These are phyloP conservation scores for Lactifluus volemus DNA, from an alignment of 768 basidiomycete species.

Conservation along the genomic window DNA sequence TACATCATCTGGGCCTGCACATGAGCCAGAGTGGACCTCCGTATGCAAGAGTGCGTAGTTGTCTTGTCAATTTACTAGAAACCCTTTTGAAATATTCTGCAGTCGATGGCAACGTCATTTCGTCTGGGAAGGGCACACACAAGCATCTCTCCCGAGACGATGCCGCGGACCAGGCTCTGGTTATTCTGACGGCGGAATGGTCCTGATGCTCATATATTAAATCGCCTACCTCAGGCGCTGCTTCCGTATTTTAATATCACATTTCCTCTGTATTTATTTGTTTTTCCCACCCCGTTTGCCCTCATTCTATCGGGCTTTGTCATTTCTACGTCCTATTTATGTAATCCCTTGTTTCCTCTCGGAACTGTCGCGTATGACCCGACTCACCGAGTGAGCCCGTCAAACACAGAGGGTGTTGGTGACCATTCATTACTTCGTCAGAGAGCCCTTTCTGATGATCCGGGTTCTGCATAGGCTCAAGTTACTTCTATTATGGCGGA, in stretches of 20 bases:
- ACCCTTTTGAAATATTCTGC: neutral
- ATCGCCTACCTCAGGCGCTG: neutral
- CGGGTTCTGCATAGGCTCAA: neutral
- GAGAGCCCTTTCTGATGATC: neutral
- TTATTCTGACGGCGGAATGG: slow-evolving; percentile 3
- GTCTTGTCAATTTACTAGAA: neutral
- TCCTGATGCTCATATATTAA: neutral
- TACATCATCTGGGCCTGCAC: slow-evolving; percentile 32
- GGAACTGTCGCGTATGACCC: neutral
- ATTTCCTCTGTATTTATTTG: slow-evolving; percentile 4
- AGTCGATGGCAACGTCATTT: slow-evolving; percentile 15
- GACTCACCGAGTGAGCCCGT: neutral
- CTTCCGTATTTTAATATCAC: neutral
- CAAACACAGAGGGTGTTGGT: neutral
- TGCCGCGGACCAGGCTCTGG: slow-evolving; percentile 8
- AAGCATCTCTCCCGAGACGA: slow-evolving; percentile 15
- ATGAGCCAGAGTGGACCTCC: slow-evolving; percentile 41
- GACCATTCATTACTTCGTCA: neutral
- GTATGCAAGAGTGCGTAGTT: slow-evolving; percentile 42
- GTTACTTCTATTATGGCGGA: neutral
- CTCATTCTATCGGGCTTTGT: neutral
- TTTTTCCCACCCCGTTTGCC: neutral
- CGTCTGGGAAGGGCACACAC: slow-evolving; percentile 13
- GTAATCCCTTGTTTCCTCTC: neutral
- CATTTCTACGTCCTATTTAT: slow-evolving; percentile 11